Conservation (phyloP, 192 early-diverging fungal genomes). For the Umbelopsis sp. region DNA sequence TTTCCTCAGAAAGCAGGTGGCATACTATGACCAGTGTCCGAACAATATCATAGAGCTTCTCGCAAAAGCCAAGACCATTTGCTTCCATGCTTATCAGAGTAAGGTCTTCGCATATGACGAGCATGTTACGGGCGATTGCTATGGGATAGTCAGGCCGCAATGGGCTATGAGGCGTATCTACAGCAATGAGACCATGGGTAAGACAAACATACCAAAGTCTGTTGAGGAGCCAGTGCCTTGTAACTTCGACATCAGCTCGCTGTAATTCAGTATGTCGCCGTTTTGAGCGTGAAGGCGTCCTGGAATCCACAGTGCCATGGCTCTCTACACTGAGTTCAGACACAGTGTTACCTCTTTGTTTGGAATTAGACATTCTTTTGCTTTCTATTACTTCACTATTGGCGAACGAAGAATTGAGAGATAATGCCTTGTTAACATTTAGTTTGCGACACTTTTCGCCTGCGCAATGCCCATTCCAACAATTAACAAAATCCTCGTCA, state of each 20-base stretch:
- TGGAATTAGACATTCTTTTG: not conserved
- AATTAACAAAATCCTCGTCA: constrained; percentile 23
- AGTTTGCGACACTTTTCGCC: not conserved
- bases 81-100: constrained; percentile 5
- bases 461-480: constrained; percentile 15
- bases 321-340: too few species aligned
- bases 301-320: not conserved
- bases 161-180: not conserved
- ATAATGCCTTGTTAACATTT: not conserved
- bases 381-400: not conserved
- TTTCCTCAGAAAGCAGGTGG: constrained; percentile 6
- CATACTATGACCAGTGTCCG: constrained; percentile 7
- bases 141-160: constrained; percentile 8
- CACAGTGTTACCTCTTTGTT: not conserved
- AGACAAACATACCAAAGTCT: constrained; percentile 21
- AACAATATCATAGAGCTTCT: constrained; percentile 18
- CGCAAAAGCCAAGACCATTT: constrained; percentile 14
- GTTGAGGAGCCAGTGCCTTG: constrained; percentile 20
- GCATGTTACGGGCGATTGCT: not conserved
- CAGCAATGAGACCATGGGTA: constrained; percentile 14
- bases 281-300: not conserved
- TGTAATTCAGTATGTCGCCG: constrained; percentile 11
- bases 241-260: constrained; percentile 10
- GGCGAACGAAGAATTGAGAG: constrained; percentile 1
- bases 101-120: not conserved